Evolutionary conservation across 129 eudicot species (phyloP), one percentile per base, ranked within the genome.

Genomic region (Mikania micrantha): DNA sequence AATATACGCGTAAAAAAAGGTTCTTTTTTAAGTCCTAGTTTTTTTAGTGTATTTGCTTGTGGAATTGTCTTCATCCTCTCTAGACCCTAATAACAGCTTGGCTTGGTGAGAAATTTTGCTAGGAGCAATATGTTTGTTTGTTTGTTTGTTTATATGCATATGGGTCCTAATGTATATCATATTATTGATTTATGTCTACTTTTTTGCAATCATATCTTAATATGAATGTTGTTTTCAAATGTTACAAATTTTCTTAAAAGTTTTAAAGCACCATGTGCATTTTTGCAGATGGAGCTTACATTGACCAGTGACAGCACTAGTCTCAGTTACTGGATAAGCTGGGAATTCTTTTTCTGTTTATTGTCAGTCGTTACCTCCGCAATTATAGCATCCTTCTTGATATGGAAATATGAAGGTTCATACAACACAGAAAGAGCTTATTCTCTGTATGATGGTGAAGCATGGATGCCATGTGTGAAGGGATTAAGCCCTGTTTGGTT

Each of bases 391-490:
- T 47, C 79, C 22, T 64, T 29, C 41, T 19, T 87, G 21, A 77
- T 94, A 40, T 79, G 90, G 83, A 94, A 78, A 60, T 79, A 87
- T 64, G 97, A 90, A 66, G 69, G 67, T 61, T 71, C 74, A 27
- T 67, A 64, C 52, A 53, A 58, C 58, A 80, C 77, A 47, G 87
- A 80, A 42, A 64, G 80, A 29, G 77, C 79, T 53, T 57, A 76
- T 48, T 50, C 78, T 57, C 68, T 75, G 64, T 56, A 63, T 64
- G 78, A 77, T 72, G 90, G 81, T 57, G 95, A 77, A 60, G 88
- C 85, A 57, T 94, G 99, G 99, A 87, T 68, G 78, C 88, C 99
- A 17, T 94, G 99, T 83, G 63, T 85, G 34, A 81, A 89, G 67
- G 78, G 50, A 70, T 58, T 90, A 61, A 85, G 79, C 42, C 99